Evolutionary conservation across 176 grass and related monocot species (phyloP).

Genomic region (Paspalum vaginatum): DNA sequence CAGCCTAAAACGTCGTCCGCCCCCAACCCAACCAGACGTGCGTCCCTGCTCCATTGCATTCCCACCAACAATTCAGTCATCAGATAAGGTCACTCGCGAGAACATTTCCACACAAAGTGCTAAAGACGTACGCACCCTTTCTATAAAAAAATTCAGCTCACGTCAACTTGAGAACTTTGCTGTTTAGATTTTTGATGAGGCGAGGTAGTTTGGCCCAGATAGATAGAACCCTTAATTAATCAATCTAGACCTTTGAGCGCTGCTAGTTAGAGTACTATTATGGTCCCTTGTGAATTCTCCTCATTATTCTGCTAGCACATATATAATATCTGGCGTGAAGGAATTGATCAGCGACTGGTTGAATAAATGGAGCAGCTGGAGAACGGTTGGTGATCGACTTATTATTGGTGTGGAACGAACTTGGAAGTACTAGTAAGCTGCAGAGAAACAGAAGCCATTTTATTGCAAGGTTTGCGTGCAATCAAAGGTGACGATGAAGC

Average conservation of each 20-base stretch:
- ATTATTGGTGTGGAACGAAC: not conserved
- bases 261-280: not conserved
- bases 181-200: not conserved
- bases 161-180: slow-evolving; percentile 6
- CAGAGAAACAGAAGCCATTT: slow-evolving; percentile 2
- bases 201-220: not conserved
- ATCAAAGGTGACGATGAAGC: not conserved
- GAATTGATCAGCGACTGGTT: not conserved
- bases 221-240: not conserved
- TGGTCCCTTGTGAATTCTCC: not conserved
- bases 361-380: not conserved
- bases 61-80: not conserved
- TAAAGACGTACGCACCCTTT: not conserved
- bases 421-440: not conserved
- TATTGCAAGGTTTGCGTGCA: slow-evolving; percentile 4
- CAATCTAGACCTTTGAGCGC: not conserved
- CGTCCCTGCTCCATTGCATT: not conserved
- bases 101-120: slow-evolving; percentile 17
- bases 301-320: not conserved
- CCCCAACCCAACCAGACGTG: not conserved
- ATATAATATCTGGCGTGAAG: not conserved
- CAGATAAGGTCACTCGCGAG: slow-evolving; percentile 23
- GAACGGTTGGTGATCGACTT: not conserved
- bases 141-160: not conserved
- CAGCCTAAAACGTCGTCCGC: not conserved